Evolutionary conservation across 805 yeast species (phyloP).

Genomic region (Candida sithepensis): DNA sequence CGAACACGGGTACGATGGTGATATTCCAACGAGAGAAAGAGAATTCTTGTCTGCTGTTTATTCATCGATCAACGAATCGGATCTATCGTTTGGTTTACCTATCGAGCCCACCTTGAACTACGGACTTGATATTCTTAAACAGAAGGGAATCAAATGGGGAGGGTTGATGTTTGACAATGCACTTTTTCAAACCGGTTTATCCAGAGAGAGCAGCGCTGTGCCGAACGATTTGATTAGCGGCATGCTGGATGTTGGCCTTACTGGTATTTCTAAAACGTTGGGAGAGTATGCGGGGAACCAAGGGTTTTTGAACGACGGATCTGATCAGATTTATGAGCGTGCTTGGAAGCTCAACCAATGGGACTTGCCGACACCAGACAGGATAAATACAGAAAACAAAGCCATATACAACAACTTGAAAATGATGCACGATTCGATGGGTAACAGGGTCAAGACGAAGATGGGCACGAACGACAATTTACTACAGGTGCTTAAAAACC

Average conservation of each 20-base stretch:
- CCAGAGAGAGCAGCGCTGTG: constrained; percentile 1
- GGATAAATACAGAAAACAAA: constrained; percentile 37
- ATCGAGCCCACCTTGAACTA: constrained; percentile 48
- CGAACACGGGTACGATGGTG: background rate
- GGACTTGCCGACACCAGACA: constrained; percentile 57
- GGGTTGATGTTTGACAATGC: constrained; percentile 55
- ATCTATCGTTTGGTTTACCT: constrained; percentile 64
- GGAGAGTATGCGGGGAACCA: constrained; percentile 14
- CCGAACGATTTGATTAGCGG: constrained; percentile 31
- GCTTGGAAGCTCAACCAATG: constrained; percentile 76
- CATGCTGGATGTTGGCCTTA: constrained; percentile 48
- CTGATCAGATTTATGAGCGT: constrained; percentile 47
- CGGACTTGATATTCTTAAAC: constrained; percentile 43
- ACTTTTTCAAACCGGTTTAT: constrained; percentile 42
- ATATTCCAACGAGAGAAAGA: constrained; percentile 15
- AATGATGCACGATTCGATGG: constrained; percentile 37
- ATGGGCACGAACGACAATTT: constrained; percentile 13
- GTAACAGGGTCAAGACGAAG: constrained; percentile 15
- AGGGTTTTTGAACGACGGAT: background rate
- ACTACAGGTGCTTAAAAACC: constrained; percentile 15
- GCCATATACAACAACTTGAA: constrained; percentile 52
- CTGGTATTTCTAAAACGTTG: constrained; percentile 48
- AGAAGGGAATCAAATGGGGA: constrained; percentile 20
- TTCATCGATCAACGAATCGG: constrained; percentile 54
- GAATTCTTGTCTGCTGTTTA: constrained; percentile 38